Evolutionary conservation across 2,329 filamentous ascomycete species (phyloP).

Genomic region (Colletotrichum lindemuthianum): DNA sequence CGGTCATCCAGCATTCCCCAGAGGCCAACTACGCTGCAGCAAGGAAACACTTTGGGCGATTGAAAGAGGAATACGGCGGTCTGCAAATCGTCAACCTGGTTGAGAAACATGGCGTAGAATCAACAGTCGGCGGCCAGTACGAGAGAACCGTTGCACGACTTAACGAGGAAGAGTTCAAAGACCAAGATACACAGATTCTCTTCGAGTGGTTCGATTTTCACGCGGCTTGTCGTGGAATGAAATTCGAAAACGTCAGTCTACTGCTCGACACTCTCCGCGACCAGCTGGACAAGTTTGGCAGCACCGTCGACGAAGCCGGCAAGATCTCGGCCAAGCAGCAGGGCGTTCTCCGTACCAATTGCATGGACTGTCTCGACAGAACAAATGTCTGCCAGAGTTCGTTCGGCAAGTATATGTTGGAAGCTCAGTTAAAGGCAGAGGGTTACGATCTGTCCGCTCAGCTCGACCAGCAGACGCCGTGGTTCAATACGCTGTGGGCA

Average conservation of each 20-base stretch:
- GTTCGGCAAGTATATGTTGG: slow-evolving; percentile 84
- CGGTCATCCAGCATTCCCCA: slow-evolving; percentile 81
- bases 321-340: slow-evolving; percentile 63
- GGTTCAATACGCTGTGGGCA: slow-evolving; percentile 98
- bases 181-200: slow-evolving; percentile 56
- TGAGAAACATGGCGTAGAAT: slow-evolving; percentile 87
- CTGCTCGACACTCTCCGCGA: slow-evolving; percentile 76
- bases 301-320: slow-evolving; percentile 68
- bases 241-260: slow-evolving; percentile 91
- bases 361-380: slow-evolving; percentile 97
- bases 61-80: slow-evolving; percentile 76
- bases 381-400: slow-evolving; percentile 97
- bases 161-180: slow-evolving; percentile 69
- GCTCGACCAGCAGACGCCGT: slow-evolving; percentile 80
- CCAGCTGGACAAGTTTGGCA: slow-evolving; percentile 76
- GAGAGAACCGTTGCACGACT: slow-evolving; percentile 73
- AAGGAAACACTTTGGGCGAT: slow-evolving; percentile 78
- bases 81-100: slow-evolving; percentile 86
- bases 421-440: slow-evolving; percentile 79
- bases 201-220: slow-evolving; percentile 99
- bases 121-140: slow-evolving; percentile 81
- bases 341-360: slow-evolving; percentile 92
- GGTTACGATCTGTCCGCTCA: slow-evolving; percentile 81
- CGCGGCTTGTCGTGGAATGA: slow-evolving; percentile 91
- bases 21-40: slow-evolving; percentile 84